Evolutionary conservation across 148 eudicot species (phyloP).

Genomic region (Polygonum maritimum): DNA sequence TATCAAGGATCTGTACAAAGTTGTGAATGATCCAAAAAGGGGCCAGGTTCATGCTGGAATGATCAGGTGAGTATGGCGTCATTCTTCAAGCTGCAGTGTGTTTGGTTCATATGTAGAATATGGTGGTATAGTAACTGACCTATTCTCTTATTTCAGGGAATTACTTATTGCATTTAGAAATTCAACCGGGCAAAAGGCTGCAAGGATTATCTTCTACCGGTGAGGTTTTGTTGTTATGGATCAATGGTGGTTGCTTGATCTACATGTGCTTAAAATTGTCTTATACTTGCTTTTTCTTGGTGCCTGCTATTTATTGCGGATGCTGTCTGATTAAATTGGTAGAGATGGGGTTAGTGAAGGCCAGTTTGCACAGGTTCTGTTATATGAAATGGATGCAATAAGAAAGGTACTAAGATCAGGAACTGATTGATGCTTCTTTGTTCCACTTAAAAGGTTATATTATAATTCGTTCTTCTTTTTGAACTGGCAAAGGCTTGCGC

Average conservation of each 20-base stretch:
- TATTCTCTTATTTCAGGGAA: constrained; percentile 34
- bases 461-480: not conserved
- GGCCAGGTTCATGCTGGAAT: constrained; percentile 47
- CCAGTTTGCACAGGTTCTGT: constrained; percentile 61
- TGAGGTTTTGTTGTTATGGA: constrained; percentile 5
- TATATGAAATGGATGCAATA: constrained; percentile 71
- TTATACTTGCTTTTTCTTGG: not conserved
- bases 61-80: constrained; percentile 38
- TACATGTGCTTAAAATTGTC: not conserved
- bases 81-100: not conserved
- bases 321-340: constrained; percentile 1
- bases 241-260: not conserved
- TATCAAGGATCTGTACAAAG: constrained; percentile 47
- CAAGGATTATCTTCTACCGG: constrained; percentile 79
- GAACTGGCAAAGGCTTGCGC: constrained; percentile 53
- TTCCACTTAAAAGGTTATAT: not conserved
- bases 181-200: constrained; percentile 30
- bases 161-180: constrained; percentile 28
- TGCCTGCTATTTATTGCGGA: not conserved
- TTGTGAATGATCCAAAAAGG: constrained; percentile 25
- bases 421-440: not conserved
- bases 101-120: not conserved
- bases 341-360: constrained; percentile 98
- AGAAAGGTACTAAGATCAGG: constrained; percentile 37
- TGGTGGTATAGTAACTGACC: not conserved